phyloP scores from a whole-genome alignment of 371 early-diverging fungal genomes.

The Batkoa obscura region DNA sequence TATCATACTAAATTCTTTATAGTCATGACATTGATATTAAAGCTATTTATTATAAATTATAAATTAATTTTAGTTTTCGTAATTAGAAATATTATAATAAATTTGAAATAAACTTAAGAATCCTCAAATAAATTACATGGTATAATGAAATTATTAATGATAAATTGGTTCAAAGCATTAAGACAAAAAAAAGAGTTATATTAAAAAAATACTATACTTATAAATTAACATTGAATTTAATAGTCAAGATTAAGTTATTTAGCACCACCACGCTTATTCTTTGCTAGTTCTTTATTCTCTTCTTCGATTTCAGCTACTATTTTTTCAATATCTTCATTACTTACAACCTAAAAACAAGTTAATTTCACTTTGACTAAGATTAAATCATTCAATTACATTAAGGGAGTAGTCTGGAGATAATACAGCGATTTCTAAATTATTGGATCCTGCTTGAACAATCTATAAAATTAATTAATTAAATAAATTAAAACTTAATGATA shows the following conservation, averaged over 20 bases:
- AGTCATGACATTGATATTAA: too few relatives aligned
- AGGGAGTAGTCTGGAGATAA: conserved; percentile 54
- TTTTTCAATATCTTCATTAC: conserved; percentile 59
- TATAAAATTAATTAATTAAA: conserved; percentile 8
- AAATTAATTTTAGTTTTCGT: too few relatives aligned
- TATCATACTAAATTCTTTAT: too few relatives aligned
- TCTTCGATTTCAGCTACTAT: conserved; percentile 88
- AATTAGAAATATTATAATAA: too few relatives aligned
- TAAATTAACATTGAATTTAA: too few relatives aligned
- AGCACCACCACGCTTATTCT: conserved; percentile 5
- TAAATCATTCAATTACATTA: conserved; percentile 23
- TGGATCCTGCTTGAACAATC: conserved; percentile 96
- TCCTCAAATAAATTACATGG: too few relatives aligned
- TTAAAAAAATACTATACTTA: too few relatives aligned
- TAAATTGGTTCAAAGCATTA: too few relatives aligned
- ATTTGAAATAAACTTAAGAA: too few relatives aligned
- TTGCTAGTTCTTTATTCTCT: conserved; percentile 23
- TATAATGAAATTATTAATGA: too few relatives aligned
- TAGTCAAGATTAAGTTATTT: background rate
- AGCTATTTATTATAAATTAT: too few relatives aligned
- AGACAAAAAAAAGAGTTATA: too few relatives aligned
- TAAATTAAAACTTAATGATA: background rate
- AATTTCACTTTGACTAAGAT: background rate
- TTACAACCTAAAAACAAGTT: conserved; percentile 32
- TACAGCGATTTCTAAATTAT: conserved; percentile 91